These are phyloP conservation scores for Pholiota adiposa DNA, from an alignment of 1,284 basidiomycete genomes.

Conservation along the genomic window DNA sequence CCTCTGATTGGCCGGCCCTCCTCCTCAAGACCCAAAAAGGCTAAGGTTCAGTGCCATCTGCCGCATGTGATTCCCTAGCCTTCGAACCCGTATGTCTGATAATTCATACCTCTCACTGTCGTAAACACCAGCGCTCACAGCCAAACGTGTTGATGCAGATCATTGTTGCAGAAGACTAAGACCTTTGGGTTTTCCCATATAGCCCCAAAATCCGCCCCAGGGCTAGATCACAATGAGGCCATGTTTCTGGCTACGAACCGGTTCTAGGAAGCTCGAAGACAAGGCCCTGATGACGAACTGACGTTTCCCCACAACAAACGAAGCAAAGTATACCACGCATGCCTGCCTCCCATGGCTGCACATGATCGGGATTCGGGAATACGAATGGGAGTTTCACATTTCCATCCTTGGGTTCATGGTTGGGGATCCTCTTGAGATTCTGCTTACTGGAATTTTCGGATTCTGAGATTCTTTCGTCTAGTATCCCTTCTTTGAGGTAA, in stretches of 20 bases:
- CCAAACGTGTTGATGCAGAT: neutral
- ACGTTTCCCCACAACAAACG: neutral
- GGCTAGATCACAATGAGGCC: neutral
- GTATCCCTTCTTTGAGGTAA: neutral
- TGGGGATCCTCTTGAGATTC: neutral
- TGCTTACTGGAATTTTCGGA: too few relatives aligned
- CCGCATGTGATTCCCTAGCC: neutral
- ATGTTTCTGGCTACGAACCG: neutral
- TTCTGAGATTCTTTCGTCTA: too few relatives aligned
- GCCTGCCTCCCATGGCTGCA: neutral
- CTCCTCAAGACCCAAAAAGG: neutral
- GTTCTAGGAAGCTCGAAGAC: neutral
- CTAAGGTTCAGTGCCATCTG: neutral
- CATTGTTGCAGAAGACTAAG: neutral
- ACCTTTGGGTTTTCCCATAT: neutral
- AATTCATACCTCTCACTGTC: neutral
- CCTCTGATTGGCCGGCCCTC: neutral
- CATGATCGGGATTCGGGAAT: neutral
- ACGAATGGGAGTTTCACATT: neutral
- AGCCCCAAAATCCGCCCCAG: neutral
- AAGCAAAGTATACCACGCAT: neutral
- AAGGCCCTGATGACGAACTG: neutral
- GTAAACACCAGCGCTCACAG: neutral
- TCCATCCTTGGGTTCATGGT: neutral
- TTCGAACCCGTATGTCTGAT: neutral